Evolutionary conservation across 139 green algal genomes (phyloP).

Genomic region (Spirogloea muscicola): DNA sequence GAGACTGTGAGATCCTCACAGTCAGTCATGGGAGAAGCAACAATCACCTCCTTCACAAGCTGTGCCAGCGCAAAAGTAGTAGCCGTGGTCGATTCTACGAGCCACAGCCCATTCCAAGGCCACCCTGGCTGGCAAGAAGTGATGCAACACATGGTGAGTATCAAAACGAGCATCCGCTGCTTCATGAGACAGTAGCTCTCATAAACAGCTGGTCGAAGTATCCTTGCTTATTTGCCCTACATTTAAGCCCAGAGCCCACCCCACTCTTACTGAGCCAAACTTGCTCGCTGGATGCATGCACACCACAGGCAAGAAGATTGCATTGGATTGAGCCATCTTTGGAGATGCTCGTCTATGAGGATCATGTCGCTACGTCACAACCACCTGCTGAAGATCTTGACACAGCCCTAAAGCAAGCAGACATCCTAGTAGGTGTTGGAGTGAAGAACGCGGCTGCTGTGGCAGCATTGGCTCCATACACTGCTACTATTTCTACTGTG

Average conservation of each 20-base stretch:
- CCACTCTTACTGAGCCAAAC: slow-evolving; percentile 1
- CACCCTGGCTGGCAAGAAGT: slow-evolving; percentile 33
- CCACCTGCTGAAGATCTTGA: background rate
- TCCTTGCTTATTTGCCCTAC: background rate
- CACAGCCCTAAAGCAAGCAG: slow-evolving; percentile 13
- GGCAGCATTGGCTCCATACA: background rate
- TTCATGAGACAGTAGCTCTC: too few relatives aligned
- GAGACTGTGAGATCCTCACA: too few relatives aligned
- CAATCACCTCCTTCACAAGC: too few relatives aligned
- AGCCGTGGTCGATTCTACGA: too few relatives aligned
- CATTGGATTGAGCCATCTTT: slow-evolving; percentile 29
- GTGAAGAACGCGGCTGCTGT: slow-evolving; percentile 11
- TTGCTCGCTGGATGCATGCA: background rate
- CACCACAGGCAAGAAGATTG: slow-evolving; percentile 9
- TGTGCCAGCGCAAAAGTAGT: too few relatives aligned
- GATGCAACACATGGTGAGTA: slow-evolving; percentile 24
- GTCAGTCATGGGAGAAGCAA: too few relatives aligned
- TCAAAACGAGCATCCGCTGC: too few relatives aligned
- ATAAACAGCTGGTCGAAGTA: background rate
- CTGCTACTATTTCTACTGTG: background rate
- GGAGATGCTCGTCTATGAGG: slow-evolving; percentile 18
- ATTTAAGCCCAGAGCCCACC: background rate
- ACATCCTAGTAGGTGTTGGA: slow-evolving; percentile 20
- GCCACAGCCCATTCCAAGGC: too few relatives aligned
- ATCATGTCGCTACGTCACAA: background rate